These are phyloP conservation scores for Magnaporthales sp. DNA, from an alignment of 2,329 filamentous ascomycete genomes.

Conservation along the genomic window DNA sequence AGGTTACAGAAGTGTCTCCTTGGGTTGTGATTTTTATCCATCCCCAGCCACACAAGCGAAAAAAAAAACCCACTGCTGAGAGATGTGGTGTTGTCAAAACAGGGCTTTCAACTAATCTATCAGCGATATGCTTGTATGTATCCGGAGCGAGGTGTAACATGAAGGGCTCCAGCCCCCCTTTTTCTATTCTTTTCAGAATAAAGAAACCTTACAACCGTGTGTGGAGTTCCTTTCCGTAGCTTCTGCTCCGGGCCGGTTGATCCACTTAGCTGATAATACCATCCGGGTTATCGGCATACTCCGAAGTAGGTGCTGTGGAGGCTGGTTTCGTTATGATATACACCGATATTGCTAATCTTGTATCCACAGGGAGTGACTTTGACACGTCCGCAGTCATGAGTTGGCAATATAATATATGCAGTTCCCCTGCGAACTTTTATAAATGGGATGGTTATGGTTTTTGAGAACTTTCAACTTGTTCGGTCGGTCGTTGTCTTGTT, in stretches of 20 bases:
- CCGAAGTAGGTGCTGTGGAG: not conserved
- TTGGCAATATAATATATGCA: not conserved
- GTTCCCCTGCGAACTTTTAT: not conserved
- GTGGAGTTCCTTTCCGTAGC: not conserved
- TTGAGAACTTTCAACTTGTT: not conserved
- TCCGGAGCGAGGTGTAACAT: not conserved
- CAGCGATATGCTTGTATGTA: too few relatives aligned
- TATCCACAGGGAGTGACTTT: not conserved
- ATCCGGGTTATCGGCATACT: not conserved
- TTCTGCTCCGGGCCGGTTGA: not conserved
- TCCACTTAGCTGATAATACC: not conserved
- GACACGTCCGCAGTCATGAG: not conserved
- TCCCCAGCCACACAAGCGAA: too few relatives aligned
- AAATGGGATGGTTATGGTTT: not conserved
- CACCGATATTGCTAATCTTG: not conserved
- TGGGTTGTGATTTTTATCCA: too few relatives aligned
- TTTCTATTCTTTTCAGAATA: not conserved
- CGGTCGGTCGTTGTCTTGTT: not conserved
- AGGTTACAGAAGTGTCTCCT: too few relatives aligned
- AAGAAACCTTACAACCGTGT: not conserved
- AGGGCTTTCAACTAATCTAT: too few relatives aligned
- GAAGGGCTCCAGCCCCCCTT: not conserved
- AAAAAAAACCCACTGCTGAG: too few relatives aligned
- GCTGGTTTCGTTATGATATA: not conserved
- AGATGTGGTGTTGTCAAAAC: too few relatives aligned